Evolutionary conservation across 192 early-diverging fungal genomes (phyloP).

Genomic region (Entrophospora sp.): DNA sequence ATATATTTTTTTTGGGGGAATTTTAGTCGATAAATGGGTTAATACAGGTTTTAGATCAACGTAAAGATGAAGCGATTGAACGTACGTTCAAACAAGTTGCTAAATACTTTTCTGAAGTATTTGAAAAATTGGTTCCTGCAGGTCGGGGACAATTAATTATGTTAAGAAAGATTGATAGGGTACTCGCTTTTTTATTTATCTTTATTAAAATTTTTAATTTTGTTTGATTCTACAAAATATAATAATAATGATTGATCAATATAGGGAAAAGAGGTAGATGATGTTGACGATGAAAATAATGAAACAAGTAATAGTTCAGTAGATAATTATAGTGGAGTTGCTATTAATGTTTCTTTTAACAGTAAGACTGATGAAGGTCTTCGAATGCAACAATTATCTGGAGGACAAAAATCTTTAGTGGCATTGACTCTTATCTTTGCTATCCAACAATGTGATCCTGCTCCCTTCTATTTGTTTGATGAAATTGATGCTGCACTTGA

Average conservation of each 20-base stretch:
- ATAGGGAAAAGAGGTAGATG: slow-evolving; percentile 30
- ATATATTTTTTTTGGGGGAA: background rate
- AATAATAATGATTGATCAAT: too few species aligned
- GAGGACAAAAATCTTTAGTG: slow-evolving; percentile 97
- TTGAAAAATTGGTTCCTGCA: slow-evolving; percentile 81
- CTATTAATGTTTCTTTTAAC: slow-evolving; percentile 90
- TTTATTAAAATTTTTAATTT: background rate
- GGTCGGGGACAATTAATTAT: slow-evolving; percentile 83
- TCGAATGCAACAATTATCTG: slow-evolving; percentile 91
- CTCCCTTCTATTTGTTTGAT: slow-evolving; percentile 99
- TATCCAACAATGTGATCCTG: slow-evolving; percentile 96
- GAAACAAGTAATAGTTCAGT: slow-evolving; percentile 36
- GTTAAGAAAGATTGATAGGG: slow-evolving; percentile 55
- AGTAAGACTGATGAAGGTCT: slow-evolving; percentile 78
- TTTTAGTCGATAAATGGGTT: slow-evolving; percentile 72
- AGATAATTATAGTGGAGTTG: slow-evolving; percentile 85
- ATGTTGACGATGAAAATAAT: slow-evolving; percentile 33
- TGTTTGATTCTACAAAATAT: too few species aligned
- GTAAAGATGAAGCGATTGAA: slow-evolving; percentile 97
- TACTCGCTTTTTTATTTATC: background rate
- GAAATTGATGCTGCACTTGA: slow-evolving; percentile 99
- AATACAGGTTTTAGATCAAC: slow-evolving; percentile 83
- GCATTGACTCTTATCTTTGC: slow-evolving; percentile 96
- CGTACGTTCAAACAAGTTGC: slow-evolving; percentile 91
- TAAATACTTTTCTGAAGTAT: slow-evolving; percentile 79